Conservation (phyloP, 2,329 filamentous ascomycete species). For the Sporothrix mexicana region DNA sequence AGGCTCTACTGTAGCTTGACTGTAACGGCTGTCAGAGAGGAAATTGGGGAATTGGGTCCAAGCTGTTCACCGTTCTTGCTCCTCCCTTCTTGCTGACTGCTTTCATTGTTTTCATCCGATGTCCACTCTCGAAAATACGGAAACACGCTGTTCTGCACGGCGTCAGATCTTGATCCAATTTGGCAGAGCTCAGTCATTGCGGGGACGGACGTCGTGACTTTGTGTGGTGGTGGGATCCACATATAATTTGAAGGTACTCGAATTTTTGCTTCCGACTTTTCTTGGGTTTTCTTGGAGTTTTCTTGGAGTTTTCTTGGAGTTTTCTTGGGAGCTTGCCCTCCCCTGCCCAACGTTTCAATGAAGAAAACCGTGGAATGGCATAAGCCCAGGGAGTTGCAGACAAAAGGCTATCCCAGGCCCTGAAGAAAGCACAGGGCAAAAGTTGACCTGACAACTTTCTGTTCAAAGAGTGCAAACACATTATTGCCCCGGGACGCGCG, state of each 20-base stretch:
- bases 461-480: neutral
- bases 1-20: neutral
- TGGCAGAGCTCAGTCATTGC: constrained; percentile 17
- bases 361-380: neutral
- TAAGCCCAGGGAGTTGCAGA: neutral
- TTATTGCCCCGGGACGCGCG: neutral
- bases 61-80: neutral
- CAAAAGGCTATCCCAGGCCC: neutral
- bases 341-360: neutral
- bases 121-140: neutral
- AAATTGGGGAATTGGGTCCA: neutral
- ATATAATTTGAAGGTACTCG: constrained; percentile 13
- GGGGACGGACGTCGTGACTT: neutral
- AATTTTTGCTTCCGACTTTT: too few species aligned
- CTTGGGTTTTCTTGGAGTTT: too few species aligned
- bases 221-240: neutral
- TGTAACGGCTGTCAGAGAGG: constrained; percentile 23
- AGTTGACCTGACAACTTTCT: constrained; percentile 18
- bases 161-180: constrained; percentile 26
- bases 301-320: too few species aligned
- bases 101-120: neutral
- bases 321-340: neutral
- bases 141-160: neutral
- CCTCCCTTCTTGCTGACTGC: too few species aligned
- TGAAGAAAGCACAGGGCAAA: neutral